These are phyloP conservation scores for Lenzites betulinus DNA, from an alignment of 768 basidiomycete species.

Conservation along the genomic window DNA sequence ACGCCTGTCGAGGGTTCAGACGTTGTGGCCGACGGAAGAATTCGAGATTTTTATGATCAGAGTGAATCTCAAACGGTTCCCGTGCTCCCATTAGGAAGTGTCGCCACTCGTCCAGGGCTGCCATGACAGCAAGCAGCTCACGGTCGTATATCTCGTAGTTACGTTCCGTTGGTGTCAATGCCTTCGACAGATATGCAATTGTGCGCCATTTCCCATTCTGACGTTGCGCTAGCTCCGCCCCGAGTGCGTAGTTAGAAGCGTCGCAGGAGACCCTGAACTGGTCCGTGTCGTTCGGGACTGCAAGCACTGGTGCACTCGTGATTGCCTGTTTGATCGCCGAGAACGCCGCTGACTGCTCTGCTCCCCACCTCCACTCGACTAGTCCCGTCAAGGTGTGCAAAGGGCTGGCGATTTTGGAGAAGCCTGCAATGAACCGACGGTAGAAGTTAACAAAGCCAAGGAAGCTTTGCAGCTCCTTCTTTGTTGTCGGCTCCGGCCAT, in stretches of 20 bases:
- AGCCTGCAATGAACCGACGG: conserved; percentile 30
- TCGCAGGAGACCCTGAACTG: conserved; percentile 21
- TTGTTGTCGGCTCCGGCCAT: conserved; percentile 28
- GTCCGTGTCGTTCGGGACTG: neutral
- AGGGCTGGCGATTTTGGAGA: conserved; percentile 24
- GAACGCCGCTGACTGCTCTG: neutral
- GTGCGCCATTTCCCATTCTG: conserved; percentile 17
- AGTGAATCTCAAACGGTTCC: conserved; percentile 23
- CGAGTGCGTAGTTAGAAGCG: conserved; percentile 22
- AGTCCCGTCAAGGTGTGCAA: conserved; percentile 15
- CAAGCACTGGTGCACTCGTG: conserved; percentile 1
- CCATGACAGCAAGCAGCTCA: conserved; percentile 40
- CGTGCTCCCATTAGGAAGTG: conserved; percentile 27
- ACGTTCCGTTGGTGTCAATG: neutral
- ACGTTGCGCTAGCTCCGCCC: conserved; percentile 24
- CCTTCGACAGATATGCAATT: conserved; percentile 16
- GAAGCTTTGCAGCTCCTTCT: conserved; percentile 26
- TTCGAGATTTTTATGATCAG: conserved; percentile 35
- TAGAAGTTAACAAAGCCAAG: conserved; percentile 35
- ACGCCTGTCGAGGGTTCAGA: conserved; percentile 35
- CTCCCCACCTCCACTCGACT: neutral
- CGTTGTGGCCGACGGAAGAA: conserved; percentile 29
- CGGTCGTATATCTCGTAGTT: conserved; percentile 36
- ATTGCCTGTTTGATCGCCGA: conserved; percentile 2
- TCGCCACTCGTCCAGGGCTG: conserved; percentile 28